phyloP scores from a whole-genome alignment of 352 stramenopile species.

The Phytophthora pinifolia region DNA sequence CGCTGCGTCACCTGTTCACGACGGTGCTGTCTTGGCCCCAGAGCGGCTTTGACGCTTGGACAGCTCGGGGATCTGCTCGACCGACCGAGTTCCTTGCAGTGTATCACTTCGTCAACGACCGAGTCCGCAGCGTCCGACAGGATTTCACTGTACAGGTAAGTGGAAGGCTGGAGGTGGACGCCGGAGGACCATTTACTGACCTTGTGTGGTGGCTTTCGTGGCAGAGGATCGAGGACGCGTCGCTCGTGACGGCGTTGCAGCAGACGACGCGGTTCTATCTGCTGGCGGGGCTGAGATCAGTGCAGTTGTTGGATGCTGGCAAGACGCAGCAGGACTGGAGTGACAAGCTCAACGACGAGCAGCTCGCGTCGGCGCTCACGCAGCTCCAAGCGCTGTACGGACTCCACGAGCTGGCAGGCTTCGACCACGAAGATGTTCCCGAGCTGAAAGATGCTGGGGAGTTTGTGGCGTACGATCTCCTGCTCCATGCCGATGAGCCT shows the following conservation, averaged over 20 bases:
- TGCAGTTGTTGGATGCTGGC: constrained; percentile 31
- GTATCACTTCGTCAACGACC: constrained; percentile 75
- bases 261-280: constrained; percentile 60
- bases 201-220: background rate
- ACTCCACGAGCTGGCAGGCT: constrained; percentile 14
- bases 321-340: constrained; percentile 47
- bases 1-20: constrained; percentile 47
- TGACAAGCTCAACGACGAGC: constrained; percentile 69
- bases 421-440: constrained; percentile 5
- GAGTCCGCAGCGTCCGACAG: constrained; percentile 68
- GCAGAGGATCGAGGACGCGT: constrained; percentile 39
- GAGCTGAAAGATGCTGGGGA: constrained; percentile 31
- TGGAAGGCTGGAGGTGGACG: background rate
- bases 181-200: constrained; percentile 9
- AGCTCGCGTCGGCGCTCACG: constrained; percentile 59
- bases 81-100: constrained; percentile 47
- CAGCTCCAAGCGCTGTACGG: constrained; percentile 50
- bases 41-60: constrained; percentile 33
- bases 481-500: constrained; percentile 59
- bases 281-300: constrained; percentile 39
- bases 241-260: constrained; percentile 45
- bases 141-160: constrained; percentile 71
- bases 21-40: constrained; percentile 35
- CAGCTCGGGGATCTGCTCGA: constrained; percentile 3
- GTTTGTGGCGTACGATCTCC: constrained; percentile 55